Conservation (phyloP, 495 filamentous ascomycete species). For the Penicillium simplicissimum region DNA sequence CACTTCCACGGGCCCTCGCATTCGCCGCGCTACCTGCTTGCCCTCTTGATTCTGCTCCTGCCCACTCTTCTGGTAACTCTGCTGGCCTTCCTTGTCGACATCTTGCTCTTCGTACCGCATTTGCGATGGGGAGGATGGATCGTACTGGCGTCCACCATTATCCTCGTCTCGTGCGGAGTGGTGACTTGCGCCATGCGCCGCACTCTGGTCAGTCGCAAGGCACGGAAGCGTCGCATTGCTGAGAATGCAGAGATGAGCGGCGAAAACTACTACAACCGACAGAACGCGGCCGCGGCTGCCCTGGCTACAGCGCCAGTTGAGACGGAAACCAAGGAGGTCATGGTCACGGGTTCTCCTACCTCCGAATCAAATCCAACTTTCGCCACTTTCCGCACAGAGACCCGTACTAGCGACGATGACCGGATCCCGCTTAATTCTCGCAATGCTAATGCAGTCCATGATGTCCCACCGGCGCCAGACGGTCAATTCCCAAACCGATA, state of each 20-base stretch:
- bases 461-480: conserved; percentile 28
- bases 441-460: conserved; percentile 39
- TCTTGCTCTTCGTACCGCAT: conserved; percentile 95
- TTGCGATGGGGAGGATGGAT: conserved; percentile 93
- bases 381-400: conserved; percentile 71
- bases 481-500: conserved; percentile 25
- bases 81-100: conserved; percentile 88
- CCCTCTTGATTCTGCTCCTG: conserved; percentile 79
- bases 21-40: conserved; percentile 84
- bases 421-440: conserved; percentile 75
- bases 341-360: conserved; percentile 49
- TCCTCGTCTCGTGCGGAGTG: conserved; percentile 79
- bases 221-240: conserved; percentile 84
- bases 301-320: conserved; percentile 32
- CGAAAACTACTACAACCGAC: conserved; percentile 81
- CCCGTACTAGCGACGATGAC: conserved; percentile 72
- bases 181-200: conserved; percentile 97
- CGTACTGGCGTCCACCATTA: conserved; percentile 85
- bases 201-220: conserved; percentile 88
- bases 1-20: conserved; percentile 92
- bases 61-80: conserved; percentile 82
- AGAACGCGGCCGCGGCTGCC: conserved; percentile 52
- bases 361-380: conserved; percentile 69
- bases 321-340: conserved; percentile 54
- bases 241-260: conserved; percentile 96